Evolutionary conservation across 768 basidiomycete species (phyloP).

Genomic region (Rhizopogon sp.): DNA sequence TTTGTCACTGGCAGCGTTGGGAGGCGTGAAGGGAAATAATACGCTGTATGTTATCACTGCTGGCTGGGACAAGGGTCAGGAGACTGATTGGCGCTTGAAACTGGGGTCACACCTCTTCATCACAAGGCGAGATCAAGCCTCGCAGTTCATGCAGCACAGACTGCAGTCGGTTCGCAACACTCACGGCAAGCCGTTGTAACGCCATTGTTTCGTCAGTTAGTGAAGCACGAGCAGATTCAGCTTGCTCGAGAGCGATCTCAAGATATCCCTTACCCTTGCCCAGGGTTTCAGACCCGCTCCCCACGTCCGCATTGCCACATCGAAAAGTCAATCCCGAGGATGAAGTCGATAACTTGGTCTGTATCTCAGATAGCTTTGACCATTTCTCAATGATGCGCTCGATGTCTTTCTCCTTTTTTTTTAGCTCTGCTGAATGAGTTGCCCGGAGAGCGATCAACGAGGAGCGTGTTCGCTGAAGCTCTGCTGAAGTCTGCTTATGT

Average conservation of each 20-base stretch:
- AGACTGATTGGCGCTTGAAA: background rate
- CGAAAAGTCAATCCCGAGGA: conserved; percentile 47
- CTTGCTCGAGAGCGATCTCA: conserved; percentile 68
- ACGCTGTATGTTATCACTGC: conserved; percentile 38
- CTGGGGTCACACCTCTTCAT: conserved; percentile 42
- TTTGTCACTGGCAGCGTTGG: conserved; percentile 44
- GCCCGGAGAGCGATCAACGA: conserved; percentile 64
- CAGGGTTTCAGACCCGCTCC: conserved; percentile 38
- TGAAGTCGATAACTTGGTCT: conserved; percentile 48
- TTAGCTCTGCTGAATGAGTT: conserved; percentile 65
- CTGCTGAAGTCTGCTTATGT: conserved; percentile 65
- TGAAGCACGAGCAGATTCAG: conserved; percentile 58
- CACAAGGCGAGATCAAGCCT: conserved; percentile 31
- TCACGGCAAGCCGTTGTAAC: conserved; percentile 56
- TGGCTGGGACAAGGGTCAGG: conserved; percentile 31
- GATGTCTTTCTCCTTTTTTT: conserved; percentile 76
- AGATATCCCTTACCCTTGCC: conserved; percentile 51
- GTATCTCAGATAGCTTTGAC: conserved; percentile 64
- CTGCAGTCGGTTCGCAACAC: conserved; percentile 63
- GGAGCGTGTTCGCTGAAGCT: conserved; percentile 70
- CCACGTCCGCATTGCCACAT: conserved; percentile 46
- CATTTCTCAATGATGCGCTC: conserved; percentile 74
- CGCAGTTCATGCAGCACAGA: conserved; percentile 45
- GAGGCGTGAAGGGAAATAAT: conserved; percentile 51
- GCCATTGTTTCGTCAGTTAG: conserved; percentile 61